Percentiles rank a stretch among this genome's conserved stretches.
Conservation (phyloP, 1,284 basidiomycete genomes). For the Trichosporon asahii region DNA sequence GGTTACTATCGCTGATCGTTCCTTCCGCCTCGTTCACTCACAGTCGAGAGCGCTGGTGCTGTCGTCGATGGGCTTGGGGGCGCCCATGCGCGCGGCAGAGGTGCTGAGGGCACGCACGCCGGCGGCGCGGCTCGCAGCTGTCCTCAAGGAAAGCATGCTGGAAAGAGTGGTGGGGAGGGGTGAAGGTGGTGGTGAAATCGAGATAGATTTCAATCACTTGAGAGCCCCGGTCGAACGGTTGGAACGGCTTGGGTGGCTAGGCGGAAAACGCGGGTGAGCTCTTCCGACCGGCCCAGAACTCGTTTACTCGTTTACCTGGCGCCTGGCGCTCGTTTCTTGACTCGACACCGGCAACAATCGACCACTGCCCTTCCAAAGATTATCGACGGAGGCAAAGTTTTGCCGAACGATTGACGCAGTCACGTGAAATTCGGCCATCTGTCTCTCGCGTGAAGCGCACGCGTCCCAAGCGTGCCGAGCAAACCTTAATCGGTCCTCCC, state of each 20-base stretch:
- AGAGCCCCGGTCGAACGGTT: not conserved
- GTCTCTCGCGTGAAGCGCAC: not conserved
- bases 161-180: not conserved
- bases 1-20: not conserved
- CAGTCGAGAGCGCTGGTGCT: conserved; percentile 93
- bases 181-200: not conserved
- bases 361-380: not conserved
- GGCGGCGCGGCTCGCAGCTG: conserved; percentile 10
- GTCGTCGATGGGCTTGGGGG: conserved; percentile 66
- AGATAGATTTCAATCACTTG: not conserved
- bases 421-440: not conserved
- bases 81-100: conserved; percentile 18
- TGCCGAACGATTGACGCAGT: not conserved
- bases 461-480: not conserved
- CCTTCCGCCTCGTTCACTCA: conserved; percentile 55
- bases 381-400: conserved; percentile 8
- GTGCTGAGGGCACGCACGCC: conserved; percentile 20
- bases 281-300: conserved; percentile 5
- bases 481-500: not conserved
- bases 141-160: conserved; percentile 18
- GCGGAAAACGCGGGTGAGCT: conserved; percentile 8
- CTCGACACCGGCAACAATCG: conserved; percentile 2
- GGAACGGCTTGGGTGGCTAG: not conserved
- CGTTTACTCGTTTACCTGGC: no score
- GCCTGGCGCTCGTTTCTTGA: not conserved